Base-by-base conservation (phyloP, 2,329 filamentous ascomycete genomes). In the Ascochyta fabae region DNA sequence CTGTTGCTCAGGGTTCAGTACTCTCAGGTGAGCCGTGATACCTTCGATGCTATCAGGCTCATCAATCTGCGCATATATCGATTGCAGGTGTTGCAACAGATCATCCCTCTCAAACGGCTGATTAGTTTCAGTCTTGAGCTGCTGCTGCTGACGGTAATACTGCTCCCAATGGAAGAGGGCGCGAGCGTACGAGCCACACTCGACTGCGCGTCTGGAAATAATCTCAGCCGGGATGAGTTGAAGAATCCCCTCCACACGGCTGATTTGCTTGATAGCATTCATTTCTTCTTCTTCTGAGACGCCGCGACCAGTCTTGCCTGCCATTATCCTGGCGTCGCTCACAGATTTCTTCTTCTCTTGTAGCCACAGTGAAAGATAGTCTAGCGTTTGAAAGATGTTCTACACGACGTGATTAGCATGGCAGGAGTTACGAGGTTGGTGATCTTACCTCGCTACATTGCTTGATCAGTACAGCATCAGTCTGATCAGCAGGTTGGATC, bases 1-100 rank as follows among this genome's bases (percentile, higher is more conserved):
- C 72, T 98, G 93, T 72, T 97, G 94, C 57, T 96, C 90, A 45
- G 97, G 88, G 62, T 96, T 91, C n/a, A 98, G 80, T 10, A 92
- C 86, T 55, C 90, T 89, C 3, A 98, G 80, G 71, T 95, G 90
- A 19, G 92, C 87, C 1, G 94, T 96, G 58, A 99, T 94, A 3
- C 95, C 95, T 71, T 98, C 93, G 31, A 99, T 88, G 1, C 94
- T 93, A 74, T 99, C 95, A 0, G 95, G 96, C 67, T 99, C 95
- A 69, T 99, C 95, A 58, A 99, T 98, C 66, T 97, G 90, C 1
- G 92, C 91, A 75, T 99, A 99, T 16, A 99, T 96, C 48, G 94
- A 88, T 70, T 98, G 94, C 23, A 99, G 80, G 58, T 88, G 86
- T 63, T 92, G 86, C 56, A 96, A 84, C 4, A 95, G 81, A 23